A percentile compares a stretch with the other conserved stretches of the same genome.
These are phyloP conservation scores for Forsythia suspensa DNA, from an alignment of 257 asterid genomes.

Conservation along the genomic window DNA sequence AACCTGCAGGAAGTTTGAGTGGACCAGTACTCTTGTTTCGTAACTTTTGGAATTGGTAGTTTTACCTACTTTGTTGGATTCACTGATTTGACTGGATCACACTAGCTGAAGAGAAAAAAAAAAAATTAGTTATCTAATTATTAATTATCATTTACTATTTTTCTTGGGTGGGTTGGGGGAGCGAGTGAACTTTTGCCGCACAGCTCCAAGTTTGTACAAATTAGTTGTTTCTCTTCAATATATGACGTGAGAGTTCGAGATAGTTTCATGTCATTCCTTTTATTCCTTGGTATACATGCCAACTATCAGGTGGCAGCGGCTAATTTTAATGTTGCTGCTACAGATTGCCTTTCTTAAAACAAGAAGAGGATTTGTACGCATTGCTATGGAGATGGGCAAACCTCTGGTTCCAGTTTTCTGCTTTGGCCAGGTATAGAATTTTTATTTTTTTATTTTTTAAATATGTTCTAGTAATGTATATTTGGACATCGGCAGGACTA, in stretches of 20 bases:
- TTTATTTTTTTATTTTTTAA: neutral
- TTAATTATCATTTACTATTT: neutral
- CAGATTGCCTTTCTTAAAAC: constrained; percentile 67
- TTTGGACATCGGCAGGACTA: neutral
- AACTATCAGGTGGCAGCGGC: constrained; percentile 6
- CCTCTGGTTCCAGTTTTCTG: constrained; percentile 98
- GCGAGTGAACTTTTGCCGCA: neutral
- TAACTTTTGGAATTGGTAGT: neutral
- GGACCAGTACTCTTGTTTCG: neutral
- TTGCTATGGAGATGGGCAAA: constrained; percentile 85
- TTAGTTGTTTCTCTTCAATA: neutral
- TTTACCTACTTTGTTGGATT: neutral
- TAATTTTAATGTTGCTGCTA: constrained; percentile 17
- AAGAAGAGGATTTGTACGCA: constrained; percentile 86
- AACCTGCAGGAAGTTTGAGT: neutral
- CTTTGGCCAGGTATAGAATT: constrained; percentile 80
- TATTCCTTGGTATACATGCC: neutral
- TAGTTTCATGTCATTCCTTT: neutral
- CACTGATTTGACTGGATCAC: constrained; percentile 2
- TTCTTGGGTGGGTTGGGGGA: no score
- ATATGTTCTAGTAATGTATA: constrained; percentile 9
- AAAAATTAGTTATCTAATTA: neutral
- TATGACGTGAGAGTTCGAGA: neutral
- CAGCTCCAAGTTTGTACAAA: neutral
- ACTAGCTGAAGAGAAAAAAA: constrained; percentile 4